These are phyloP conservation scores for Phyllosticta capitalensis DNA, from an alignment of 2,329 filamentous ascomycete species.

Conservation along the genomic window DNA sequence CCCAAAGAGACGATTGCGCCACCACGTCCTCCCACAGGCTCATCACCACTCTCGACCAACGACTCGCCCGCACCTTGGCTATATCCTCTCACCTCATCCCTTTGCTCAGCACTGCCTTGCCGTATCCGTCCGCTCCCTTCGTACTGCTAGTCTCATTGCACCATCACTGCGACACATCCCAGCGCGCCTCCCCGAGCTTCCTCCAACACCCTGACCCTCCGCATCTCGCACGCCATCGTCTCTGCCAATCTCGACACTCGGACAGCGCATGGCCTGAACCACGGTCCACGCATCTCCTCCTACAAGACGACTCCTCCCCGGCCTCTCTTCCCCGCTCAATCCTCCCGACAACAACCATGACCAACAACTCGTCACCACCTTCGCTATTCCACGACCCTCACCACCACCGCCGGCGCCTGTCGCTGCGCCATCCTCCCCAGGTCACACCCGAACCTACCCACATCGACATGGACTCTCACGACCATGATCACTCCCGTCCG, in stretches of 20 bases:
- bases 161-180: not conserved
- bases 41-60: not conserved
- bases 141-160: not conserved
- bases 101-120: too few species aligned
- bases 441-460: not conserved
- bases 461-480: not conserved
- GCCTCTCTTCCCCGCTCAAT: not conserved
- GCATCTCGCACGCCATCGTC: conserved; percentile 7
- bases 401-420: conserved; percentile 6
- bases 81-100: not conserved
- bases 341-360: conserved; percentile 1
- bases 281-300: not conserved
- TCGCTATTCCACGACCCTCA: conserved; percentile 11
- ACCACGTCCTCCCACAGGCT: too few species aligned
- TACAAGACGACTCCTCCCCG: conserved; percentile 4
- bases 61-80: not conserved
- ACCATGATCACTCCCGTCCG: conserved; percentile 18
- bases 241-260: conserved; percentile 7
- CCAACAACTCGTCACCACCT: conserved; percentile 5
- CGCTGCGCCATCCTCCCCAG: conserved; percentile 9
- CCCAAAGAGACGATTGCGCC: too few species aligned
- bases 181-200: not conserved
- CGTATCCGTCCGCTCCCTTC: not conserved
- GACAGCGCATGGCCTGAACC: conserved; percentile 6
- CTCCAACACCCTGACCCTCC: not conserved